phyloP scores from a whole-genome alignment of 2,329 filamentous ascomycete genomes.

The Rutstroemia sp. region DNA sequence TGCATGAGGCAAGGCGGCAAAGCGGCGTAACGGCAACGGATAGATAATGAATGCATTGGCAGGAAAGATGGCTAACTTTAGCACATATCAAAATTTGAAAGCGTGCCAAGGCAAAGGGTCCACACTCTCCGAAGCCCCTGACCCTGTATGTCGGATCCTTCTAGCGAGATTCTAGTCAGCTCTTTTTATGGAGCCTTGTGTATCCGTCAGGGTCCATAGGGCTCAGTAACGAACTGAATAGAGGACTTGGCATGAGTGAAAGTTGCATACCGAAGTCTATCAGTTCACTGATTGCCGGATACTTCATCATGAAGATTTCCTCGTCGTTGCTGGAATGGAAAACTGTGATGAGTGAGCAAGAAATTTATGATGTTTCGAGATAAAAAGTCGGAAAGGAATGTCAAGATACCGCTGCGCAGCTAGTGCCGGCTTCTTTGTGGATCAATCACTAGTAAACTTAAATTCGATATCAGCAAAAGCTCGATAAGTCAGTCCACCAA shows the following conservation, averaged over 20 bases:
- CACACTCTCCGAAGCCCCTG: neutral
- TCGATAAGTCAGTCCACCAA: conserved; percentile 6
- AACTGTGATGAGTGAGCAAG: neutral
- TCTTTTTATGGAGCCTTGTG: neutral
- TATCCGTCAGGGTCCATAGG: neutral
- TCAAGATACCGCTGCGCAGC: neutral
- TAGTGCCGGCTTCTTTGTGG: conserved; percentile 11
- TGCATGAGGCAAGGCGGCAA: too few relatives aligned
- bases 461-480: conserved; percentile 1
- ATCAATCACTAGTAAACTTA: neutral
- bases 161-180: neutral
- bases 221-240: neutral
- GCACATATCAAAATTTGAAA: neutral
- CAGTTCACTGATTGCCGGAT: neutral
- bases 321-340: neutral
- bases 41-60: too few relatives aligned
- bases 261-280: neutral
- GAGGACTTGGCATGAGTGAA: neutral
- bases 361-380: neutral
- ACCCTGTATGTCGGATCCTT: neutral
- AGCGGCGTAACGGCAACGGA: too few relatives aligned
- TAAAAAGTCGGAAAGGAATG: neutral
- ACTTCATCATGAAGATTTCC: neutral
- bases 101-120: neutral
- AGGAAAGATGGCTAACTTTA: neutral